Evolutionary conservation across 768 basidiomycete species (phyloP).

Genomic region (Leccinellum albellum): DNA sequence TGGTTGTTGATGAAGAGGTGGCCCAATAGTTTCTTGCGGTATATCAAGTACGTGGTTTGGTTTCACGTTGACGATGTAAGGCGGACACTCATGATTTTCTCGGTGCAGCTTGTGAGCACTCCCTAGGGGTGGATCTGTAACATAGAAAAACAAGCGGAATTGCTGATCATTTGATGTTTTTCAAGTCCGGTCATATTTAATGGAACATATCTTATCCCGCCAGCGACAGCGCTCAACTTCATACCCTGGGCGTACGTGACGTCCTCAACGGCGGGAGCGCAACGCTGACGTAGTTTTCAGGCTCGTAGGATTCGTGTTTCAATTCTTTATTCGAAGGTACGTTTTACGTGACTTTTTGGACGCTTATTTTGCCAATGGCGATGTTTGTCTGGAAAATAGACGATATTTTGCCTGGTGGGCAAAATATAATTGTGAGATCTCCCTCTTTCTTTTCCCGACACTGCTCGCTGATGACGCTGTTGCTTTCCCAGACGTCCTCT

Average conservation of each 20-base stretch:
- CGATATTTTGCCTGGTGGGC: conserved; percentile 71
- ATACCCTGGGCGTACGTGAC: conserved; percentile 60
- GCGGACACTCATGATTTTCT: background rate
- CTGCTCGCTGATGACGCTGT: background rate
- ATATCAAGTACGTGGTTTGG: conserved; percentile 54
- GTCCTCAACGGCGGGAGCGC: conserved; percentile 4
- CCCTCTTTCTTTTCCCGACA: background rate
- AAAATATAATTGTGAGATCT: conserved; percentile 65
- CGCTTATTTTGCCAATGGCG: background rate
- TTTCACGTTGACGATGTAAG: background rate
- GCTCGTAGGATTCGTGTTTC: conserved; percentile 72
- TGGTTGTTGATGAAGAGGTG: conserved; percentile 62
- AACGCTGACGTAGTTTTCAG: conserved; percentile 10
- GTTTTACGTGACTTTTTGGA: conserved; percentile 1
- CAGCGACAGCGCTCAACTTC: conserved; percentile 83
- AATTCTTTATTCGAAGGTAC: conserved; percentile 57
- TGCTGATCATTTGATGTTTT: background rate
- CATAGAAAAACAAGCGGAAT: background rate
- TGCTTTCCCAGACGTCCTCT: conserved; percentile 55
- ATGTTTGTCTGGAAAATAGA: conserved; percentile 7
- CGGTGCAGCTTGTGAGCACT: conserved; percentile 14
- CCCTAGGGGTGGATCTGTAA: background rate
- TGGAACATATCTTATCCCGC: conserved; percentile 68
- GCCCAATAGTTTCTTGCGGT: conserved; percentile 60
- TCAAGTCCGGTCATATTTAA: conserved; percentile 56